phyloP scores from a whole-genome alignment of 2,329 filamentous ascomycete genomes.

The Apiospora rasikravindrae region DNA sequence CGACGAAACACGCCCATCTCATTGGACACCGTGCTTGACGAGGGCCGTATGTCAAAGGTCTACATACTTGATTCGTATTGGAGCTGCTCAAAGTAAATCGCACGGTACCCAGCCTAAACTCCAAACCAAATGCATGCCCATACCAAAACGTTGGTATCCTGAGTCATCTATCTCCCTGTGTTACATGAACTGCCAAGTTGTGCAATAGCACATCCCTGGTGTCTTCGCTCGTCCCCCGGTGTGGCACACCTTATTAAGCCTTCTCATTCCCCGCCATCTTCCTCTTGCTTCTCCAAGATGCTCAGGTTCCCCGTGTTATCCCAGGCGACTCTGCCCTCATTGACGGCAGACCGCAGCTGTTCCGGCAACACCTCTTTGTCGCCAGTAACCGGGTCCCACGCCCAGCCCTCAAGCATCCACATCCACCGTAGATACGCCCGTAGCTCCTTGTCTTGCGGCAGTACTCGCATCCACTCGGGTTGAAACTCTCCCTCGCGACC shows the following conservation, averaged over 20 bases:
- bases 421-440: slow-evolving; percentile 86
- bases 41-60: background rate
- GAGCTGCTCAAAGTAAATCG: background rate
- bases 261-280: background rate
- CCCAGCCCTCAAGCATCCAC: slow-evolving; percentile 86
- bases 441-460: slow-evolving; percentile 81
- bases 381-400: slow-evolving; percentile 78
- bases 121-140: background rate
- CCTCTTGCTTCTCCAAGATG: slow-evolving; percentile 38
- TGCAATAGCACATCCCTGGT: background rate
- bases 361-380: slow-evolving; percentile 58
- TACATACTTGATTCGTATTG: background rate
- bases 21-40: background rate
- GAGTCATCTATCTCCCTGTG: background rate
- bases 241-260: background rate
- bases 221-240: background rate
- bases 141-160: background rate
- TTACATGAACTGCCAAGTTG: background rate
- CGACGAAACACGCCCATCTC: background rate
- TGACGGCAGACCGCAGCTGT: slow-evolving; percentile 61
- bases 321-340: slow-evolving; percentile 62
- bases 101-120: background rate
- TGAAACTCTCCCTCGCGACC: slow-evolving; percentile 63
- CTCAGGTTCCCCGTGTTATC: slow-evolving; percentile 54
- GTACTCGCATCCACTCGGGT: slow-evolving; percentile 89